Evolutionary conservation across 139 green algal species (phyloP).

Genomic region (Penium margaritaceum): DNA sequence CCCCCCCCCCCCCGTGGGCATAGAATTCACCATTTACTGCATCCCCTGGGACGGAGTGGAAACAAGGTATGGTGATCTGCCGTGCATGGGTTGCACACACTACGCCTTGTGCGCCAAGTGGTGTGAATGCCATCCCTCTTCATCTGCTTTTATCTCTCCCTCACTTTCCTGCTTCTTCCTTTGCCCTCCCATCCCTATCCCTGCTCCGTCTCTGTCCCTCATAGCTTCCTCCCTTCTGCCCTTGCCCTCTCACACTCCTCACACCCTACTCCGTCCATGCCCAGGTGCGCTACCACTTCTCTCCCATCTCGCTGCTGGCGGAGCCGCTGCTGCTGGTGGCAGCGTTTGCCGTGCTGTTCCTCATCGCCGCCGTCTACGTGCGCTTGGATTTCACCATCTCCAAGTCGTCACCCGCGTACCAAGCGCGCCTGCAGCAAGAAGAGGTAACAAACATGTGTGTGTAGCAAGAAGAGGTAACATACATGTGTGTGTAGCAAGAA

Average conservation of each 20-base stretch:
- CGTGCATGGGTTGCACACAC: too few relatives aligned
- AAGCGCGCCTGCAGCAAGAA: constrained; percentile 37
- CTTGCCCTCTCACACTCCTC: neutral
- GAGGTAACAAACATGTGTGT: constrained; percentile 7
- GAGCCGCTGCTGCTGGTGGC: constrained; percentile 65
- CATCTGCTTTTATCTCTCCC: neutral
- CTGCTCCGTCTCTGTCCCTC: neutral
- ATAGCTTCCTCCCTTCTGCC: neutral
- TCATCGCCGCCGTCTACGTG: constrained; percentile 52
- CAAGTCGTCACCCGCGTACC: constrained; percentile 38
- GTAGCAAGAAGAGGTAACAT: too few relatives aligned
- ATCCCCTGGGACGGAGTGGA: too few relatives aligned
- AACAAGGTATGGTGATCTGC: too few relatives aligned
- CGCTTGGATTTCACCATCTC: constrained; percentile 63
- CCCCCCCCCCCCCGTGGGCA: neutral
- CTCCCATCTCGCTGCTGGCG: constrained; percentile 41
- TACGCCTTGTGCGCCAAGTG: too few relatives aligned
- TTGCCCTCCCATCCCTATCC: neutral
- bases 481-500: too few relatives aligned
- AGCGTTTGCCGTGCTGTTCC: constrained; percentile 55
- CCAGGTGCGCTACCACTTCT: constrained; percentile 58
- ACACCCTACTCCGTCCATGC: neutral
- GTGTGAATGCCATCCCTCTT: neutral
- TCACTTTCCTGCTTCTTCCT: neutral
- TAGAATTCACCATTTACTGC: too few relatives aligned